These are phyloP conservation scores for Cyclotella sp. DNA, from an alignment of 108 stramenopile species.

Conservation along the genomic window DNA sequence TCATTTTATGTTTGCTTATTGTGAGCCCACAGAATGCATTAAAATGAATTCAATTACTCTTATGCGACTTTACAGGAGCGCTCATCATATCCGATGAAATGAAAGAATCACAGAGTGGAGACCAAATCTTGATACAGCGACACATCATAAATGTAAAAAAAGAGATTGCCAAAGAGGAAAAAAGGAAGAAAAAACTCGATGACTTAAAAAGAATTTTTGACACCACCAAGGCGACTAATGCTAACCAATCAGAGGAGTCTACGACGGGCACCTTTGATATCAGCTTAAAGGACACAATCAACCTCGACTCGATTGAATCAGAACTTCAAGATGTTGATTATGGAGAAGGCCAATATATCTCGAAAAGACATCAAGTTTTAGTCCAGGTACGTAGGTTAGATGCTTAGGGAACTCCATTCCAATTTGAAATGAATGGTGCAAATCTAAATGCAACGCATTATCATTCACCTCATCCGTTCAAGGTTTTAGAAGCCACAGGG, in stretches of 20 bases:
- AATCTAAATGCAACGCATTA: no score
- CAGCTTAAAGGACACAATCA: background rate
- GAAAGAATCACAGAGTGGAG: constrained; percentile 40
- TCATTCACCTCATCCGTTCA: constrained; percentile 1
- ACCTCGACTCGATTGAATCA: constrained; percentile 8
- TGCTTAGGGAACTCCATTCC: background rate
- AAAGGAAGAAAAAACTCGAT: constrained; percentile 37
- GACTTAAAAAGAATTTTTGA: constrained; percentile 25
- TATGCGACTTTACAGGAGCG: constrained; percentile 39
- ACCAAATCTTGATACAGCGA: constrained; percentile 45
- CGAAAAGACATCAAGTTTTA: constrained; percentile 69
- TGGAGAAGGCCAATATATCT: constrained; percentile 53
- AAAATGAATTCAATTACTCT: constrained; percentile 24
- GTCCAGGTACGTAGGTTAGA: constrained; percentile 49
- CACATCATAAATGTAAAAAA: constrained; percentile 61
- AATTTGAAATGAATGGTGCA: background rate
- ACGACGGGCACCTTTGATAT: background rate
- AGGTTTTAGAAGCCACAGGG: constrained; percentile 81
- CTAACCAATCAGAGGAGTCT: background rate
- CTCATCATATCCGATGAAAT: constrained; percentile 74
- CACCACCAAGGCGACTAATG: background rate
- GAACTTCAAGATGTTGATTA: constrained; percentile 46
- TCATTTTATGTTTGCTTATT: background rate
- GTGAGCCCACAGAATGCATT: background rate
- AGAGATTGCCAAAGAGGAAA: constrained; percentile 56